Base-by-base conservation (phyloP, 1,139 yeast genomes). In the Suhomyces anneliseae region DNA sequence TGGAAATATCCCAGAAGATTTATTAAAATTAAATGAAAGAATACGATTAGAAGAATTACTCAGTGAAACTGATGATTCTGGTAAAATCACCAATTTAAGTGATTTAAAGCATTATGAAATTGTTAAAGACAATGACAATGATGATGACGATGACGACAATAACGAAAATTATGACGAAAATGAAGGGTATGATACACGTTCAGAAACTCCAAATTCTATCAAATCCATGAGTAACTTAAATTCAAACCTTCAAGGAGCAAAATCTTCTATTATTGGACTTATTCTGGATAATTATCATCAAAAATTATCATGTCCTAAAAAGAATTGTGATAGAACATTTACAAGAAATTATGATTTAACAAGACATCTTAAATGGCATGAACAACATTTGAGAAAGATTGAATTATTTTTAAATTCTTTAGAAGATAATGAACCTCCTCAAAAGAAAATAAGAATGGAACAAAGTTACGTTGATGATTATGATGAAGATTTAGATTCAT, bases 311-410 rank as follows among this genome's bases (percentile, higher is more conserved):
- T 83, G 89, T 55, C 76, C 82, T 1, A 73, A 68, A 47, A 59
- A 55, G 14, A 70, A 70, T 40, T 83, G 89, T 58, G 65, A 60
- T 31, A 64, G 85, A 36, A 62, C 60, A 29, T 83, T 82, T 56
- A 64, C 71, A 15, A 66, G 76, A 48, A 72, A 73, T 0, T 72
- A 74, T 54, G 86, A 82, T 56, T 60, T 81, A 34, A 59, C 62
- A 24, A 68, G 86, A 40, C 89, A 83, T 58, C 54, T 82, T 42
- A 64, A 61, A 36, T 81, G 86, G 85, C 88, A 83, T 57, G 70
- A 71, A 9, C 64, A 65, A 24, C 71, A 72, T 34, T 55, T 68
- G 48, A 53, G 52, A 38, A 68, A 64, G 52, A 65, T 74, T 10
- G 71, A 70, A 45, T 51, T 51, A 8, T 74, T 65, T 46, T 62